Evolutionary conservation across 2,329 filamentous ascomycete species (phyloP).

Genomic region (Fusarium beomiforme): DNA sequence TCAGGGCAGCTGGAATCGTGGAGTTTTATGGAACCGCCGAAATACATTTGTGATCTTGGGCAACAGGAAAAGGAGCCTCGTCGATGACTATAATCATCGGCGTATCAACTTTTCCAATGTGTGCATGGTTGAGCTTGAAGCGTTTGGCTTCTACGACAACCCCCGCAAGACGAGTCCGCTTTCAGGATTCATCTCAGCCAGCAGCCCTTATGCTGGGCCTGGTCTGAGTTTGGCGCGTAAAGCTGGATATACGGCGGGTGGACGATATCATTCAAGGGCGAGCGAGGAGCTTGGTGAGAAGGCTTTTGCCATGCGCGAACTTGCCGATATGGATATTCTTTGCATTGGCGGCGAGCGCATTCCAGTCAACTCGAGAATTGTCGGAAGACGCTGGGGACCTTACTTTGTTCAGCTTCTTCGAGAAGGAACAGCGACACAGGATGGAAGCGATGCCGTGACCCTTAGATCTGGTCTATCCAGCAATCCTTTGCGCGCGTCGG

Average conservation of each 20-base stretch:
- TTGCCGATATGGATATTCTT: constrained; percentile 96
- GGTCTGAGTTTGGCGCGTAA: constrained; percentile 68
- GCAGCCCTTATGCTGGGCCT: constrained; percentile 71
- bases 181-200: constrained; percentile 86
- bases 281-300: constrained; percentile 88
- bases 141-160: constrained; percentile 97
- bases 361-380: constrained; percentile 89
- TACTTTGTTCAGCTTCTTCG: constrained; percentile 93
- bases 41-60: constrained; percentile 97
- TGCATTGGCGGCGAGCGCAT: constrained; percentile 92
- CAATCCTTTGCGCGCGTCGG: constrained; percentile 77
- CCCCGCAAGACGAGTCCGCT: constrained; percentile 81
- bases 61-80: constrained; percentile 90
- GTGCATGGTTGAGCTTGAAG: constrained; percentile 96
- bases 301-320: constrained; percentile 80
- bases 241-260: constrained; percentile 75
- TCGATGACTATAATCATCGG: constrained; percentile 98
- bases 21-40: constrained; percentile 89
- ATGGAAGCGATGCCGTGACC: constrained; percentile 79
- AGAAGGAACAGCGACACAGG: constrained; percentile 78
- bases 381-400: constrained; percentile 90
- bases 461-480: constrained; percentile 71
- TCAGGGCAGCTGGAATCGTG: constrained; percentile 97
- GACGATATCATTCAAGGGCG: constrained; percentile 77
- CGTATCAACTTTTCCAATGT: constrained; percentile 98